phyloP scores from a whole-genome alignment of 2,329 filamentous ascomycete species.

The Didymella pinodella region DNA sequence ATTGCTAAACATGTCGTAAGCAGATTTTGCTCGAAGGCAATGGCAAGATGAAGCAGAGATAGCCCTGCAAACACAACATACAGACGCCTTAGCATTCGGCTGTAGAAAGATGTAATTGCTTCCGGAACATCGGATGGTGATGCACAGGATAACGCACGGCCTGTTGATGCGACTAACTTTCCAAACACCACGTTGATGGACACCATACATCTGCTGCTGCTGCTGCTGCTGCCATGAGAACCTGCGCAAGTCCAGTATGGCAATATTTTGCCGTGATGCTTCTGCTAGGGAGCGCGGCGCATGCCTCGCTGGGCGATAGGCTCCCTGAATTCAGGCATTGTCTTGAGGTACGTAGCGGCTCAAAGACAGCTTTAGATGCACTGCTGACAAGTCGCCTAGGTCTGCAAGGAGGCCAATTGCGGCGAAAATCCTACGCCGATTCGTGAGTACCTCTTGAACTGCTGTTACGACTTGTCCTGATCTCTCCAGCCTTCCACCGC shows the following conservation, averaged over 20 bases:
- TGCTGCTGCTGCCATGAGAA: constrained; percentile 35
- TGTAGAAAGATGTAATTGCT: no score
- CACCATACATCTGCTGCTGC: constrained; percentile 5
- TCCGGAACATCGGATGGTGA: no score
- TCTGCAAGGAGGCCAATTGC: constrained; percentile 85
- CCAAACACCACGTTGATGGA: constrained; percentile 26
- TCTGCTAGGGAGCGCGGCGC: constrained; percentile 49
- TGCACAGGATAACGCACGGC: no score
- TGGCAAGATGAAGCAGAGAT: no score
- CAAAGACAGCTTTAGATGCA: not conserved
- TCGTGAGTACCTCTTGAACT: constrained; percentile 63
- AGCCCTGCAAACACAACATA: no score
- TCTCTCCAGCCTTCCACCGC: constrained; percentile 74
- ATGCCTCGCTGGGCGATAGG: constrained; percentile 82
- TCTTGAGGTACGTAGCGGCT: constrained; percentile 69
- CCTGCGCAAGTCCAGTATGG: constrained; percentile 36
- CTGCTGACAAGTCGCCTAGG: constrained; percentile 58
- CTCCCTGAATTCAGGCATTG: constrained; percentile 89
- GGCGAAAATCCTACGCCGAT: constrained; percentile 68
- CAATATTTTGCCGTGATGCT: constrained; percentile 33
- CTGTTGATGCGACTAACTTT: constrained; percentile 16
- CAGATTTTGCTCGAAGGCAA: no score
- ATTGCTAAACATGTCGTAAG: no score
- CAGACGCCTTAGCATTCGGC: no score
- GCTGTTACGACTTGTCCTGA: not conserved